phyloP scores from a whole-genome alignment of 2,329 filamentous ascomycete genomes.

The Pezicula rhizophila region DNA sequence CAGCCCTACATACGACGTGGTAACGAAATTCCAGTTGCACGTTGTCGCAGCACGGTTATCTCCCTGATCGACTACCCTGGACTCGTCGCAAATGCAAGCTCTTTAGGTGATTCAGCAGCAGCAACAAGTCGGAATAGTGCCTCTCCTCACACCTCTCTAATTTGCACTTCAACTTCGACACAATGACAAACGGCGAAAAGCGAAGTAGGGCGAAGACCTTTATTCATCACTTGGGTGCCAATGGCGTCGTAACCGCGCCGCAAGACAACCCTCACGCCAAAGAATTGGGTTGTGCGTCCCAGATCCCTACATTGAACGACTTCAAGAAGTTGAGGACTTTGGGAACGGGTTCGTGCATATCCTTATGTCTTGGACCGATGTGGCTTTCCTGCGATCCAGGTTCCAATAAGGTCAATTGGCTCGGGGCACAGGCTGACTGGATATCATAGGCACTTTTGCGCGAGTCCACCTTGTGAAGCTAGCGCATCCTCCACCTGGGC shows the following conservation, averaged over 20 bases:
- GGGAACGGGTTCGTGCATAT: constrained; percentile 55
- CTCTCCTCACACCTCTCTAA: no score
- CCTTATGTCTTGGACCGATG: constrained; percentile 1
- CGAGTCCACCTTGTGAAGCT: constrained; percentile 73
- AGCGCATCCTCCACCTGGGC: constrained; percentile 43
- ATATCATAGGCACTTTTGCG: constrained; percentile 64
- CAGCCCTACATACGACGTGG: no score
- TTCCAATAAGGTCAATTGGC: not conserved
- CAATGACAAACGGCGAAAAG: no score
- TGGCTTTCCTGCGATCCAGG: not conserved
- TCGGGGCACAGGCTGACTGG: constrained; percentile 10
- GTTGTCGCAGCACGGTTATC: no score
- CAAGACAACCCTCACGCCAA: constrained; percentile 19
- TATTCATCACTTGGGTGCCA: no score
- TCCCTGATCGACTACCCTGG: no score
- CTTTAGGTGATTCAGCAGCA: no score
- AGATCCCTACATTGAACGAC: constrained; percentile 43
- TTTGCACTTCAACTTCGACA: no score
- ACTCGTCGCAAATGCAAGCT: no score
- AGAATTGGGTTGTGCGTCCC: constrained; percentile 21
- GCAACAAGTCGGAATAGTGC: no score
- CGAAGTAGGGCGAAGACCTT: no score
- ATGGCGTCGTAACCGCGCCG: constrained; percentile 3
- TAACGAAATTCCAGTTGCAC: no score
- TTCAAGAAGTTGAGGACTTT: constrained; percentile 71